These are phyloP conservation scores for Penicillium silybi DNA, from an alignment of 495 filamentous ascomycete genomes.

Conservation along the genomic window DNA sequence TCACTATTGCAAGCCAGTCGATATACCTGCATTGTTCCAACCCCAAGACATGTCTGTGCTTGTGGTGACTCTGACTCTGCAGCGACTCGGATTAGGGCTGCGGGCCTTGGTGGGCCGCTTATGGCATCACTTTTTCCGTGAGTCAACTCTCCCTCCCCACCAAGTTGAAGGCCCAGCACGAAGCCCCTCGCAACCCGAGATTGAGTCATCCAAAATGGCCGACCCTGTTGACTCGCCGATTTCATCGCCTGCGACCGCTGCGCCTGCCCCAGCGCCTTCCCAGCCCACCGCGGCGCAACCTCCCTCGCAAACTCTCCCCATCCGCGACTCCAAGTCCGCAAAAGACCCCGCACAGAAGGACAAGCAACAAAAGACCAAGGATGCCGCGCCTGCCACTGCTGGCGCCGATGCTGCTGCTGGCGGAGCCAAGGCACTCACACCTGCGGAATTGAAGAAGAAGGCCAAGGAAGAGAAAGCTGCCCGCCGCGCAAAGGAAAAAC, in stretches of 20 bases:
- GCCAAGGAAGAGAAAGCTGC: constrained; percentile 77
- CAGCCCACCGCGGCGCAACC: constrained; percentile 18
- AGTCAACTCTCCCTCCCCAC: constrained; percentile 35
- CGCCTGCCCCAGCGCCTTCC: constrained; percentile 10
- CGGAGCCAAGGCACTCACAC: constrained; percentile 50
- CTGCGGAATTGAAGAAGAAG: constrained; percentile 69
- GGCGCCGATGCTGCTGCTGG: constrained; percentile 7
- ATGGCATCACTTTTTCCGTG: constrained; percentile 41
- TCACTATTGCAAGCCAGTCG: neutral
- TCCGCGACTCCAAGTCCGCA: constrained; percentile 28
- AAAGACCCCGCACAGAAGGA: constrained; percentile 28
- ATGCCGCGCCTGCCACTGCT: constrained; percentile 15
- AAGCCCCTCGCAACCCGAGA: constrained; percentile 13
- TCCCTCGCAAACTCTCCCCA: constrained; percentile 19
- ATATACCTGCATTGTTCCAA: neutral
- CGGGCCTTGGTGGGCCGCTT: constrained; percentile 27
- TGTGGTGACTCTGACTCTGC: neutral
- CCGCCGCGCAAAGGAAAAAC: constrained; percentile 61
- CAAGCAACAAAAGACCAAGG: constrained; percentile 31
- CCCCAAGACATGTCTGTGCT: too few relatives aligned
- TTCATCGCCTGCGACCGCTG: constrained; percentile 10
- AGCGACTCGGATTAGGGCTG: constrained; percentile 24
- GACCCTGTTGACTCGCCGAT: constrained; percentile 24
- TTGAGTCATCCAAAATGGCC: constrained; percentile 29
- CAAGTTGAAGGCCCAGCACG: constrained; percentile 24